phyloP scores from a whole-genome alignment of 805 yeast species.

The Candida succiphila region DNA sequence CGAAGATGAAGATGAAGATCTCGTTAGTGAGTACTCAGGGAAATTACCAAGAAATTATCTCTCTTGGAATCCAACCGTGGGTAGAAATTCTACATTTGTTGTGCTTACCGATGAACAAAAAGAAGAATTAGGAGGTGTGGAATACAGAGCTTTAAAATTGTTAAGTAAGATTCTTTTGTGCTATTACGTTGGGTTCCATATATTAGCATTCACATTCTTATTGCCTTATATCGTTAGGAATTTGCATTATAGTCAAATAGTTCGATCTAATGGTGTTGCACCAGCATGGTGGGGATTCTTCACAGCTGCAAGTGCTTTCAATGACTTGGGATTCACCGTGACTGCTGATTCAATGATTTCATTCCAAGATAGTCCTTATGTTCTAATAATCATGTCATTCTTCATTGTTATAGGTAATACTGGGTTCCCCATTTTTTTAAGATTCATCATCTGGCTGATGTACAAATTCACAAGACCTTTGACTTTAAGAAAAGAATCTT shows the following conservation, averaged over 20 bases:
- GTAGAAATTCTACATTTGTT: constrained; percentile 87
- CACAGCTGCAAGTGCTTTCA: constrained; percentile 69
- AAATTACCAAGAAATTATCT: constrained; percentile 48
- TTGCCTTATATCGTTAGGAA: constrained; percentile 51
- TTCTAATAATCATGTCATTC: constrained; percentile 51
- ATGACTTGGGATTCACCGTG: constrained; percentile 77
- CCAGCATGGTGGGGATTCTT: constrained; percentile 95
- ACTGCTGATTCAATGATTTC: constrained; percentile 73
- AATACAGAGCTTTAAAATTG: constrained; percentile 79
- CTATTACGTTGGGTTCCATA: constrained; percentile 73
- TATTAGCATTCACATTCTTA: constrained; percentile 40
- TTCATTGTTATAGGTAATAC: constrained; percentile 89
- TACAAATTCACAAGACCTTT: constrained; percentile 58
- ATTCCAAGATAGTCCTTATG: constrained; percentile 53
- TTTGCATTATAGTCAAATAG: constrained; percentile 28
- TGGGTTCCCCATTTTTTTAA: constrained; percentile 78
- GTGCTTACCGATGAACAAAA: constrained; percentile 75
- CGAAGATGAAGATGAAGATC: constrained; percentile 24
- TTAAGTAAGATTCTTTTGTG: constrained; percentile 51
- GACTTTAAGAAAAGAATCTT: constrained; percentile 59
- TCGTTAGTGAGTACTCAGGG: constrained; percentile 14
- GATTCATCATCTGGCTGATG: constrained; percentile 76
- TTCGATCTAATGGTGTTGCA: constrained; percentile 49
- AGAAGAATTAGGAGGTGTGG: constrained; percentile 95
- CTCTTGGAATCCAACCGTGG: constrained; percentile 87